A percentile compares a stretch with the other conserved stretches of the same genome.
Conservation (phyloP, 1,139 yeast genomes). For the Pneumocystis wakefieldiae region DNA sequence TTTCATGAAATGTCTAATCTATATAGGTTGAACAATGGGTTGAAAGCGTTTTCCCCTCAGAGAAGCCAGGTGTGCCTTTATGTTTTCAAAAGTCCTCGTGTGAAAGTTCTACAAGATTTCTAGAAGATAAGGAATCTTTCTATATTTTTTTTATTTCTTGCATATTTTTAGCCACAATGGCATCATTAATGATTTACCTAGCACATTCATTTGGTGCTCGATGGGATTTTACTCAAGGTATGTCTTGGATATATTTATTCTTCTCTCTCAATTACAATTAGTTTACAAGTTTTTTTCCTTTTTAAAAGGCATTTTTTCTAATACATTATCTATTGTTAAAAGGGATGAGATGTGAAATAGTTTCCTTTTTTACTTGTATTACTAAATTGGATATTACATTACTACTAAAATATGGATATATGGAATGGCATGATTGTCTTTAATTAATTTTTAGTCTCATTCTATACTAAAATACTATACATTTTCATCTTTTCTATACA, state of each 20-base stretch:
- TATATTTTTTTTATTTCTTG: slow-evolving; percentile 15
- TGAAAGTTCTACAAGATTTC: not conserved
- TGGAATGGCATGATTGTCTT: too few species aligned
- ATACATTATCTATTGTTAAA: too few species aligned
- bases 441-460: too few species aligned
- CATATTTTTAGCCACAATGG: slow-evolving; percentile 17
- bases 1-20: slow-evolving; percentile 24
- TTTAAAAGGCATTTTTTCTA: not conserved
- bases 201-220: slow-evolving; percentile 20
- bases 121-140: slow-evolving; percentile 11
- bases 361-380: too few species aligned
- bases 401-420: too few species aligned
- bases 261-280: not conserved
- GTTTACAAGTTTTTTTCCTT: not conserved
- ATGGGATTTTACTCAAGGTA: slow-evolving; percentile 5
- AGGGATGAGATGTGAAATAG: too few species aligned
- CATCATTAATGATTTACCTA: slow-evolving; percentile 14
- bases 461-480: too few species aligned
- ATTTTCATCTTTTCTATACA: too few species aligned
- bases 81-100: slow-evolving; percentile 4
- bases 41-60: slow-evolving; percentile 17
- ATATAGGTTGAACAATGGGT: slow-evolving; percentile 30
- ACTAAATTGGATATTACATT: too few species aligned
- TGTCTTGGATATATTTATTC: slow-evolving; percentile 15
- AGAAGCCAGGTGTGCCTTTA: not conserved